Evolutionary conservation across 345 rosid genomes (phyloP).

Genomic region (Cochlearia excelsa): DNA sequence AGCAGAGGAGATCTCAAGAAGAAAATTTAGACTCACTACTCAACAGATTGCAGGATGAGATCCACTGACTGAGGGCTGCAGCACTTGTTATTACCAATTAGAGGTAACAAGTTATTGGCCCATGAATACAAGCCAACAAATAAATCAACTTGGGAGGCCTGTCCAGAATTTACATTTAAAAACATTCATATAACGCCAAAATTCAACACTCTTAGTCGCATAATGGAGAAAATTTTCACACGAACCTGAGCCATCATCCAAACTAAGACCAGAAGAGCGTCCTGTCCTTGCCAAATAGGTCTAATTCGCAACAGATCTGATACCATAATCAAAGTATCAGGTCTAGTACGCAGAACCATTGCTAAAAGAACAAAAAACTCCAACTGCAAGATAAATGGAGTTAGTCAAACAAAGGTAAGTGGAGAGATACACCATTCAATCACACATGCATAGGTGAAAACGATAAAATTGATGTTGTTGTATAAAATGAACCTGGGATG

Average conservation of each 20-base stretch:
- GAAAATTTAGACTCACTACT: slow-evolving; percentile 30
- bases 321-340: slow-evolving; percentile 57
- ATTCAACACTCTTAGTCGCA: not conserved
- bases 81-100: slow-evolving; percentile 43
- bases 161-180: slow-evolving; percentile 20
- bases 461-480: no score
- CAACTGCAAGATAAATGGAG: slow-evolving; percentile 32
- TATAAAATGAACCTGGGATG: no score
- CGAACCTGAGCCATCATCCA: slow-evolving; percentile 78
- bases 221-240: no score
- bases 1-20: slow-evolving; percentile 11
- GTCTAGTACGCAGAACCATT: slow-evolving; percentile 68
- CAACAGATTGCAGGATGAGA: slow-evolving; percentile 58
- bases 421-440: slow-evolving; percentile 16
- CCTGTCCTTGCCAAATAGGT: slow-evolving; percentile 72
- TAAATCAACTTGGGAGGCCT: slow-evolving; percentile 69
- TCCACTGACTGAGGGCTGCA: slow-evolving; percentile 70
- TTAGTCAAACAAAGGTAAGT: slow-evolving; percentile 6
- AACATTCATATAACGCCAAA: slow-evolving; percentile 1
- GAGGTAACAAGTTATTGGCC: slow-evolving; percentile 61
- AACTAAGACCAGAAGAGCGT: slow-evolving; percentile 58
- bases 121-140: slow-evolving; percentile 62
- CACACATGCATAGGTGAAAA: no score
- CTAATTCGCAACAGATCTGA: slow-evolving; percentile 53
- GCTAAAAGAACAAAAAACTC: slow-evolving; percentile 73